Evolutionary conservation across 208 protist species (phyloP), one percentile per base, ranked within the genome.

Genomic region (Polymyxa betae): DNA sequence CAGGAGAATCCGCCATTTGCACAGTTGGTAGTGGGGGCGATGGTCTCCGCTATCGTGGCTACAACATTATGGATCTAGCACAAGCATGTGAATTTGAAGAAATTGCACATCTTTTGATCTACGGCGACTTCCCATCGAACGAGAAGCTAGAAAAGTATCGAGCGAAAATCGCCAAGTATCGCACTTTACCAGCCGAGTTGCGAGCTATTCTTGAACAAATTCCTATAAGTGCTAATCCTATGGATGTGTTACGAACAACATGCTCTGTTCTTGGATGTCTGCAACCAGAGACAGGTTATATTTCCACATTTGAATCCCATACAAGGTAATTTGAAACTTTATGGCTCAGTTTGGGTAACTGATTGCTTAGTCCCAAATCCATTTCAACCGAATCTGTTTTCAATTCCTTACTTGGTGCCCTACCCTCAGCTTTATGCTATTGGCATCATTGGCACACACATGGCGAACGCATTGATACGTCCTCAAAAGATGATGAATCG

Each of bases 231-330:
- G 88, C 88, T 20, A 60, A 89, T n/a, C 88, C 88, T 1, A 89
- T 89, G 88, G 88, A 89, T 44, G 88, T 89, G 16, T n/a, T 89
- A 72, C 46, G 54, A 20, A 64, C 88, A n/a, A 89, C 88, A 32
- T 89, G 88, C 66, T 89, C 88, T 20, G 38, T 66, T 20, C 54
- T 89, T 32, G 88, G 88, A 72, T 77, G 49, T 29, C 5, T 89
- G 5, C 54, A n/a, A 20, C 88, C 88, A 20, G 88, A 89, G n/a
- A 64, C 5, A 12, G 88, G 54, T 20, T 89, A 32, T n/a, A 12
- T 77, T 20, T 77, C 54, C 32, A 89, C 32, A 12, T 38, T 12
- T 45, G 54, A 38, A 20, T 20, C 32, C 60, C 12, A 66, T 20
- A 38, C 72, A 5, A 82, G 72, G 72, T 82, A 82, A 38, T 82